Percentiles rank a stretch among this genome's conserved stretches.
Conservation (phyloP, 768 basidiomycete genomes). For the Suillus placidus region DNA sequence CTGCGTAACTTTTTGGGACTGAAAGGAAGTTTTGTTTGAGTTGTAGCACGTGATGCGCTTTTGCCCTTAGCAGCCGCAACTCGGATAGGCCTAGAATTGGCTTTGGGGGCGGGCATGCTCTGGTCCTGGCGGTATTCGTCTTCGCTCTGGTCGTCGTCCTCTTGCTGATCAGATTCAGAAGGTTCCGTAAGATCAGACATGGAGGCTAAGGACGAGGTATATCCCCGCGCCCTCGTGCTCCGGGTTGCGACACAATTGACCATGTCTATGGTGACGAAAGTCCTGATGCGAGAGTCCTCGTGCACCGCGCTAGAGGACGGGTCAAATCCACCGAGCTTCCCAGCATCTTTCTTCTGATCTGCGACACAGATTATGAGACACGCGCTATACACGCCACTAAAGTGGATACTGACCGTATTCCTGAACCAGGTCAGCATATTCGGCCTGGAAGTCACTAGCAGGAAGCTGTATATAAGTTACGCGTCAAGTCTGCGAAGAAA, state of each 20-base stretch:
- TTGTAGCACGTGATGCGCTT: constrained; percentile 3
- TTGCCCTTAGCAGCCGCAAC: constrained; percentile 10
- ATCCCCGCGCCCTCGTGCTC: constrained; percentile 16
- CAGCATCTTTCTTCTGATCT: constrained; percentile 51
- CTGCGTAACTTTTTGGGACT: constrained; percentile 67
- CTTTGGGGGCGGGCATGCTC: neutral
- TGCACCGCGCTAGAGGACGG: constrained; percentile 59
- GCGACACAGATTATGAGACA: constrained; percentile 9
- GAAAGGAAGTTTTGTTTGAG: constrained; percentile 54
- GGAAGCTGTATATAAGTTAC: constrained; percentile 42
- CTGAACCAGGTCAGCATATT: constrained; percentile 49
- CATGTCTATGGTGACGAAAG: constrained; percentile 35
- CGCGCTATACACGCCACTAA: neutral
- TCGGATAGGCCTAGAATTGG: constrained; percentile 20
- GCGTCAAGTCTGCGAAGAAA: neutral
- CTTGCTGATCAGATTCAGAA: constrained; percentile 38
- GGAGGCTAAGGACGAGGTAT: constrained; percentile 12
- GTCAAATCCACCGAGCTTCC: constrained; percentile 55
- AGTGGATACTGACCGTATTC: constrained; percentile 52
- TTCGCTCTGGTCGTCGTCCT: constrained; percentile 23
- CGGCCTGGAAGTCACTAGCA: constrained; percentile 39
- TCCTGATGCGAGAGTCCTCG: constrained; percentile 55
- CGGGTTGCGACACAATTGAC: constrained; percentile 1
- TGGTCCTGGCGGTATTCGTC: constrained; percentile 14
- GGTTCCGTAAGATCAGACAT: constrained; percentile 32